A percentile compares a stretch with the other conserved stretches of the same genome.
Evolutionary conservation across 2,329 filamentous ascomycete genomes (phyloP).

Genomic region (Colletotrichum siamense): DNA sequence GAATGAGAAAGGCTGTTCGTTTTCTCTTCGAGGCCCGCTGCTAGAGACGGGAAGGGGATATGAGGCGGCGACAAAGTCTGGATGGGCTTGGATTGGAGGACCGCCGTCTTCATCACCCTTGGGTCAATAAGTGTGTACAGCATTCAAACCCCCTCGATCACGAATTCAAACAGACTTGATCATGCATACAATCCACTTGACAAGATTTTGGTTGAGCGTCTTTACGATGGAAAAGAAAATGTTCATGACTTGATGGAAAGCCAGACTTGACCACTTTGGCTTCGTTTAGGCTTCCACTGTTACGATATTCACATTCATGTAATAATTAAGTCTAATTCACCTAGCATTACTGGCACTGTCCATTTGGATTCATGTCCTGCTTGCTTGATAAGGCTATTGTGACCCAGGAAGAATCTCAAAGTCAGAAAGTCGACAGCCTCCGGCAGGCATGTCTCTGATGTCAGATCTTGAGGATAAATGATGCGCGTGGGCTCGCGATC

Average conservation of each 20-base stretch:
- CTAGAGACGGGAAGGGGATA: not conserved
- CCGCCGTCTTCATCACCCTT: not conserved
- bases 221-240: not conserved
- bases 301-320: constrained; percentile 12
- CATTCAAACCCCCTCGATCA: not conserved
- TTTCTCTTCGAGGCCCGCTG: not conserved
- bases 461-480: not conserved
- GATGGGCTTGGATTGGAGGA: constrained; percentile 1
- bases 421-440: not conserved
- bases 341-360: not conserved
- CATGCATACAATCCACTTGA: not conserved
- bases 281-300: not conserved
- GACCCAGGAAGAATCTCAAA: not conserved
- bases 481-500: not conserved
- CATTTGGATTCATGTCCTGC: not conserved
- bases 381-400: not conserved
- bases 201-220: not conserved
- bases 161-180: constrained; percentile 3
- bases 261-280: not conserved
- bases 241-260: constrained; percentile 3
- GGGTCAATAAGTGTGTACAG: not conserved
- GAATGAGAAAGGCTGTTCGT: not conserved
- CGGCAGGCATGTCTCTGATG: not conserved
- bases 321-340: constrained; percentile 18
- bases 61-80: not conserved